phyloP scores from a whole-genome alignment of 2,329 filamentous ascomycete species.

The Penicillium sp. region DNA sequence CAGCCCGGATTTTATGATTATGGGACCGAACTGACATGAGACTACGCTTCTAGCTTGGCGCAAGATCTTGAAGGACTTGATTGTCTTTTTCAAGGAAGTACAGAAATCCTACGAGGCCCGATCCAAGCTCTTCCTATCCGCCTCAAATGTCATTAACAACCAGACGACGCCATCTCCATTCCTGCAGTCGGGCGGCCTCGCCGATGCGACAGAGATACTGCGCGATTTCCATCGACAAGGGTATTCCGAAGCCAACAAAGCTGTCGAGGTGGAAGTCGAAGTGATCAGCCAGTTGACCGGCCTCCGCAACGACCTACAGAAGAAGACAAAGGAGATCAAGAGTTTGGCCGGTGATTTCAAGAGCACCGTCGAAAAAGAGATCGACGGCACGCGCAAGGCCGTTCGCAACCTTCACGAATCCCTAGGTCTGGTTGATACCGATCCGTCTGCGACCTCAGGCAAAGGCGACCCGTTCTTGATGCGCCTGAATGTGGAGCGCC shows the following conservation, averaged over 20 bases:
- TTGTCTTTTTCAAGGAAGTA: slow-evolving; percentile 89
- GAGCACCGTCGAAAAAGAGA: slow-evolving; percentile 93
- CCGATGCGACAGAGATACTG: slow-evolving; percentile 79
- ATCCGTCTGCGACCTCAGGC: slow-evolving; percentile 71
- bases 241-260: slow-evolving; percentile 79
- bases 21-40: not conserved
- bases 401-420: slow-evolving; percentile 80
- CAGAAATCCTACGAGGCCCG: slow-evolving; percentile 84
- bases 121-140: slow-evolving; percentile 76
- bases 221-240: slow-evolving; percentile 79
- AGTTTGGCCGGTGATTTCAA: slow-evolving; percentile 91
- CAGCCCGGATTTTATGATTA: not conserved
- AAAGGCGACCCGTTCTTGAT: slow-evolving; percentile 93
- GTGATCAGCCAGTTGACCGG: slow-evolving; percentile 85
- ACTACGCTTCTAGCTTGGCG: slow-evolving; percentile 69
- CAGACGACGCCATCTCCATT: slow-evolving; percentile 73
- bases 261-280: slow-evolving; percentile 85
- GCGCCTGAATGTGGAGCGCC: slow-evolving; percentile 79
- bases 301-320: slow-evolving; percentile 80
- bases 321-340: slow-evolving; percentile 99
- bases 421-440: slow-evolving; percentile 74
- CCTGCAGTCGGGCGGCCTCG: slow-evolving; percentile 76
- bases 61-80: slow-evolving; percentile 91
- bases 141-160: slow-evolving; percentile 82
- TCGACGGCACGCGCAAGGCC: slow-evolving; percentile 76